Conservation (phyloP, 345 rosid species). For the Eucalyptus marginata region DNA sequence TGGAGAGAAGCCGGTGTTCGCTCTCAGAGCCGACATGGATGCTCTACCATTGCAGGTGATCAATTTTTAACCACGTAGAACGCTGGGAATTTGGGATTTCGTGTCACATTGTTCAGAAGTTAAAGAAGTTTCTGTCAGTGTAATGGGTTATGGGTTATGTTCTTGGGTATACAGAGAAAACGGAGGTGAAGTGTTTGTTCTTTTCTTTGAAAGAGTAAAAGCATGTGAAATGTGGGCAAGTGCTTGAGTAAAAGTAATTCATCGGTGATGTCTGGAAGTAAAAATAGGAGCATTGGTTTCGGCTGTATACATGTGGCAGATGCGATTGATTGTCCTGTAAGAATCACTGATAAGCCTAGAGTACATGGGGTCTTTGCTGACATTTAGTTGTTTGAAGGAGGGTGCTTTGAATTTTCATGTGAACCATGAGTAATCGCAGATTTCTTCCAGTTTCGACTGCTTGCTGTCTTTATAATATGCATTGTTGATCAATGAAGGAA, state of each 20-base stretch:
- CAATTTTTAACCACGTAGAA: background rate
- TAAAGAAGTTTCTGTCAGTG: background rate
- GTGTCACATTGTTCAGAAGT: background rate
- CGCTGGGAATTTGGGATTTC: background rate
- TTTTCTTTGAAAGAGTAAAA: background rate
- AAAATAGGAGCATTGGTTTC: background rate
- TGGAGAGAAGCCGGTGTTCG: slow-evolving; percentile 39
- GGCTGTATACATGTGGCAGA: background rate
- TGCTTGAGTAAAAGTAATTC: background rate
- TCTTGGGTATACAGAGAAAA: background rate
- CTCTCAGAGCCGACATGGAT: slow-evolving; percentile 71
- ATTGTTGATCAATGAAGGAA: slow-evolving; percentile 23
- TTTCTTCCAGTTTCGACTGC: background rate
- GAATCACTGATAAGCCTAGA: background rate
- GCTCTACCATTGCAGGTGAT: slow-evolving; percentile 64
- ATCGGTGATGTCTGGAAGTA: background rate
- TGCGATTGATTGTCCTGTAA: background rate
- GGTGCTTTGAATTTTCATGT: background rate
- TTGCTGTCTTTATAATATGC: background rate
- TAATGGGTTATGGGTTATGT: background rate
- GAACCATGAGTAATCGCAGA: background rate
- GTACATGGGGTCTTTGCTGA: background rate
- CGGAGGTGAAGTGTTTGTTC: background rate
- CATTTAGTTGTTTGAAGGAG: background rate
- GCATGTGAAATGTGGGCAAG: background rate